These are phyloP conservation scores for Lichtheimia ornata DNA, from an alignment of 371 early-diverging fungal species.

Conservation along the genomic window DNA sequence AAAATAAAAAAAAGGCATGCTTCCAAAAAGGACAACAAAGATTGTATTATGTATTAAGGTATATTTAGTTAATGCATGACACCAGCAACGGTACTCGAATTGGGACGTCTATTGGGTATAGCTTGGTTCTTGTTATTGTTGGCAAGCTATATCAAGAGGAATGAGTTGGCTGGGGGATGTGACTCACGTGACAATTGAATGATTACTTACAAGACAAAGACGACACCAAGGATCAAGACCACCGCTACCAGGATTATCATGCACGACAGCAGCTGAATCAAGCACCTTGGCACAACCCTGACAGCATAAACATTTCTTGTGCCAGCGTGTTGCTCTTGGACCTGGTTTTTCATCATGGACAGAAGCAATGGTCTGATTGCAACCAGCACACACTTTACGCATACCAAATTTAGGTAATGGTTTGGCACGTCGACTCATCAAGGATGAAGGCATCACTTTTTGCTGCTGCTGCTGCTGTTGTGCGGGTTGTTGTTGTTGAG, in stretches of 20 bases:
- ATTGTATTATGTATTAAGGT: too few species aligned
- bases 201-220: slow-evolving; percentile 33
- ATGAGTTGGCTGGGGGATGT: too few species aligned
- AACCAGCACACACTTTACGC: slow-evolving; percentile 38
- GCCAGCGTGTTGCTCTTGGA: slow-evolving; percentile 46
- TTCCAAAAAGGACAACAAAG: too few species aligned
- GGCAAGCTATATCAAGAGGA: too few species aligned
- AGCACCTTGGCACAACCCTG: slow-evolving; percentile 34
- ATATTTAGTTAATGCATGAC: too few species aligned
- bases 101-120: too few species aligned
- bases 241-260: slow-evolving; percentile 18
- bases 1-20: too few species aligned
- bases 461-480: slow-evolving; percentile 5
- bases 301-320: slow-evolving; percentile 41
- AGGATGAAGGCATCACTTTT: slow-evolving; percentile 25
- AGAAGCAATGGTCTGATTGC: slow-evolving; percentile 33
- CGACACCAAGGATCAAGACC: slow-evolving; percentile 37
- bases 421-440: slow-evolving; percentile 37
- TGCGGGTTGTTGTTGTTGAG: neutral
- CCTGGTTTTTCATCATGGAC: slow-evolving; percentile 50
- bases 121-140: too few species aligned
- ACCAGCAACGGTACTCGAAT: too few species aligned
- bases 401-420: slow-evolving; percentile 43
- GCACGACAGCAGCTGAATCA: slow-evolving; percentile 43
- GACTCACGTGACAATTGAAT: neutral